Base-by-base conservation (phyloP, 1,139 yeast genomes). In the Protomyces arabidopsidicola region DNA sequence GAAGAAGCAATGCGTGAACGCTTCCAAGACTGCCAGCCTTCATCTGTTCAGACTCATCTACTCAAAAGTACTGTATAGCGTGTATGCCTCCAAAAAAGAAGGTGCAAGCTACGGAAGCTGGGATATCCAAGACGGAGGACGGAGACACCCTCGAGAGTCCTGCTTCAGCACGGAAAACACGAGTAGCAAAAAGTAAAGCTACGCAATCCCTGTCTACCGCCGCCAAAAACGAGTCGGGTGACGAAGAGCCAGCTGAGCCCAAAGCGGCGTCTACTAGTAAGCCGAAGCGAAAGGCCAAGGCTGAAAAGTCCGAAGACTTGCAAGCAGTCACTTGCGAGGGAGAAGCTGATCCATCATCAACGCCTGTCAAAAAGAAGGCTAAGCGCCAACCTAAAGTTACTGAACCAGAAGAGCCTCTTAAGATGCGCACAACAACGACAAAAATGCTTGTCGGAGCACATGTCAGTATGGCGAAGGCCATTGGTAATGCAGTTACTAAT, bases 401-500 rank as follows among this genome's bases (percentile, higher is more conserved):
- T 16, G 59, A 45, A 24, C 54, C 63, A 12, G 63, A 53, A 31
- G 63, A 54, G 34, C 59, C 59, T 9, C 31, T 53, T 4, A 34
- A 48, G 50, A 60, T 60, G 59, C 45, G 63, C 20, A 53, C 39
- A n/a, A 6, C 34, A 3, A 16, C 52, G 9, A n/a, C 65, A 54
- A 57, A 55, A 27, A 63, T 68, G 67, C 67, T 66, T 56, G 53
- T 88, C 70, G 96, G 96, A 1, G 95, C 95, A 1, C 96, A 88
- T 74, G 90, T 88, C 38, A 55, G 66, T 9, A 58, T 61, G 36
- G 66, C 63, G 18, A 60, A 20, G 68, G 83, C 84, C 1, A 81
- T 90, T 3, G 86, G 89, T 61, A 88, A 88, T 56, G 81, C 96
- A 2, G 86, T 90, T 1, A 75, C 81, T 35, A 88, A 88, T 72